A percentile compares a stretch with the other conserved stretches of the same genome.
Conservation (phyloP, 139 green algal genomes). For the Haematococcus sp. region DNA sequence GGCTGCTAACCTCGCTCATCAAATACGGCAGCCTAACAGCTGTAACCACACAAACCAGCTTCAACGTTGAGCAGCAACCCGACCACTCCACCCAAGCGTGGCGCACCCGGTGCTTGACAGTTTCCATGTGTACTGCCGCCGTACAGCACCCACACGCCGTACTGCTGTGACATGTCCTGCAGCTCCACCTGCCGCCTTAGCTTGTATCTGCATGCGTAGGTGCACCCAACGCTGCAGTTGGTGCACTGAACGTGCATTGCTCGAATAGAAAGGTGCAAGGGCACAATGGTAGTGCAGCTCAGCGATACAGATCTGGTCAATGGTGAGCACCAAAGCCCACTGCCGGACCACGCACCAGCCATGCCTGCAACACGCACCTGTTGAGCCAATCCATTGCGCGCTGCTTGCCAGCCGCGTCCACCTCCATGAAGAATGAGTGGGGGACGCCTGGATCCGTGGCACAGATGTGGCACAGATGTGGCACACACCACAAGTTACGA, state of each 20-base stretch:
- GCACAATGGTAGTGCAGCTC: no score
- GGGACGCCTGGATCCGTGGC: constrained; percentile 20
- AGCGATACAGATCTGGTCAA: no score
- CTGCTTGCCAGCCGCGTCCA: constrained; percentile 31
- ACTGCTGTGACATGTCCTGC: constrained; percentile 48
- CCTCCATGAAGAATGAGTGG: constrained; percentile 53
- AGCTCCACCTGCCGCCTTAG: constrained; percentile 71
- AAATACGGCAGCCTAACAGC: no score
- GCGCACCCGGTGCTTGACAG: not conserved
- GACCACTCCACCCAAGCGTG: not conserved
- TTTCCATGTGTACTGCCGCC: constrained; percentile 11
- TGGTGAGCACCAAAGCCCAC: no score
- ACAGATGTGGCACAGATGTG: no score
- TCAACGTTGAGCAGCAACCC: not conserved
- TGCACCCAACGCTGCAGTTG: no score
- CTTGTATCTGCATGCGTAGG: constrained; percentile 71
- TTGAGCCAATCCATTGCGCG: constrained; percentile 47
- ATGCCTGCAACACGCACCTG: no score
- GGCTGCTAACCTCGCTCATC: no score
- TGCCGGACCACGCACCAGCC: no score
- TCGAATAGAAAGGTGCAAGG: no score
- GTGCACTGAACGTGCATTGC: no score
- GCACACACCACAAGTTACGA: no score
- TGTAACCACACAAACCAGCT: not conserved
- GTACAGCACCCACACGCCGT: constrained; percentile 55